Base-by-base conservation (phyloP, 495 filamentous ascomycete species). In the Penicillium nucicola region DNA sequence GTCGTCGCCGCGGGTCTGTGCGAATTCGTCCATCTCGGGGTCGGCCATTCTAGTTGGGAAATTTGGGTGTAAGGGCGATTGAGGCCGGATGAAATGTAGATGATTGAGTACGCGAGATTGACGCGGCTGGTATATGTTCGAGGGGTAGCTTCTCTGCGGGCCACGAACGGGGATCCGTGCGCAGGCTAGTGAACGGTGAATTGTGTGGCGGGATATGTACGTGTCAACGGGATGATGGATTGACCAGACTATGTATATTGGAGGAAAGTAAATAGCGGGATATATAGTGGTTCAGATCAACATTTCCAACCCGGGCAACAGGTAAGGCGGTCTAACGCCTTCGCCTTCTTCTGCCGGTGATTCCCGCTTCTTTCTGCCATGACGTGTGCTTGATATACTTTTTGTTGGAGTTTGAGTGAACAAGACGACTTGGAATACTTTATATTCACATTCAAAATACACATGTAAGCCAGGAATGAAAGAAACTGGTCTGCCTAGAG, bases 1-100 rank as follows among this genome's bases (percentile, higher is more conserved):
- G 53, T 89, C 85, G 13, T 77, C 78, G 10, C 75, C 76, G 23
- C 84, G 75, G 0, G 85, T 85, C 57, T 87, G 86, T 14, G 84
- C 84, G 55, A 87, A 87, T 48, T 72, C 69, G 52, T 77, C 71
- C 49, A 71, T 64, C 6, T 37, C 35, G 10, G 50, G 19, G 38
- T 72, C 64, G 37, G 62, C 58, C 61, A 66, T 68, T 18, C 22
- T 34, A 5, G 13, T 41, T 18, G 14, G n/a, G n/a, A n/a, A n/a
- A n/a, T n/a, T n/a, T n/a, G n/a, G n/a, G n/a, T n/a, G n/a, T n/a
- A n/a, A n/a, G n/a, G n/a, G n/a, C n/a, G n/a, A 41, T 10, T 3
- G 5, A 3, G 15, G 17, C 4, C 43, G 4, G 11, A 30, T 42
- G 8, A 15, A 19, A 8, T 17, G 23, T 18, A 10, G 4, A 36